These are phyloP conservation scores for Labyrinthula sp. DNA, from an alignment of 352 stramenopile species.

Conservation along the genomic window DNA sequence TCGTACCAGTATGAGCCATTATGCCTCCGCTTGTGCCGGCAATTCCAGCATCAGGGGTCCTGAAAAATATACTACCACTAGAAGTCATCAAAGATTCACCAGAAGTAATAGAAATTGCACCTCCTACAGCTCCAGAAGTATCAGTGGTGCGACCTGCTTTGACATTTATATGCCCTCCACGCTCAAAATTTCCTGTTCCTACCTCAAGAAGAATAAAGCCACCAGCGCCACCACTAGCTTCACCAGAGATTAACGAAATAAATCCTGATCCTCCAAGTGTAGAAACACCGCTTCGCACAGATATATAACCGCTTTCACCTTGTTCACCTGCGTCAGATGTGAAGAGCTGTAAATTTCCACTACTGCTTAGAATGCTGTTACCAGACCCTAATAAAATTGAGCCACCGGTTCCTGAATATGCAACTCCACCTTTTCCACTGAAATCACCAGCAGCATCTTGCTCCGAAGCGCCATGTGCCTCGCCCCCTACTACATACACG, in stretches of 20 bases:
- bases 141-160: constrained; percentile 41
- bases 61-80: constrained; percentile 19
- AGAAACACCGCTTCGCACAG: constrained; percentile 19
- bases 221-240: constrained; percentile 42
- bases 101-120: constrained; percentile 37
- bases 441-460: constrained; percentile 65
- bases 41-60: constrained; percentile 37
- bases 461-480: constrained; percentile 55
- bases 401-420: constrained; percentile 37
- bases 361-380: constrained; percentile 3
- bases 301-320: constrained; percentile 41
- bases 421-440: constrained; percentile 44
- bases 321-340: constrained; percentile 11
- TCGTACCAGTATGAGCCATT: constrained; percentile 47
- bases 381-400: constrained; percentile 22
- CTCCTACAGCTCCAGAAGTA: constrained; percentile 32
- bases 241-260: constrained; percentile 37
- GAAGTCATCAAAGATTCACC: constrained; percentile 37
- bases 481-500: constrained; percentile 53
- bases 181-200: constrained; percentile 45
- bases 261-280: constrained; percentile 32
- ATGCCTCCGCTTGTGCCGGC: constrained; percentile 44
- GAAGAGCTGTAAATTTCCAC: constrained; percentile 12
- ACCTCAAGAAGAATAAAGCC: constrained; percentile 46
- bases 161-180: constrained; percentile 47